Evolutionary conservation across 331 rosid genomes (phyloP).

Genomic region (Quercus tomentella): DNA sequence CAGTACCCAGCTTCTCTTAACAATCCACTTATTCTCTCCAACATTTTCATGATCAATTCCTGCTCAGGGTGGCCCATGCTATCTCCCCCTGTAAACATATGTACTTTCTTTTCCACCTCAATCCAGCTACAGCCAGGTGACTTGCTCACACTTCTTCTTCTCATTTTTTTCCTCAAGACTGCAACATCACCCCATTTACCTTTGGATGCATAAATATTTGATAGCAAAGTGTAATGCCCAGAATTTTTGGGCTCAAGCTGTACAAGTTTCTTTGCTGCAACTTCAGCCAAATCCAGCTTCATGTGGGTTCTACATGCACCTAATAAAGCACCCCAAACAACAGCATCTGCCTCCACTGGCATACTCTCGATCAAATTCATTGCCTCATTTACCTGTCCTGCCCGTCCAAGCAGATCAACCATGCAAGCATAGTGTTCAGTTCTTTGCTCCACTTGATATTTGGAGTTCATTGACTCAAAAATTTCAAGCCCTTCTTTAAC

Average conservation of each 20-base stretch:
- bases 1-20: constrained; percentile 73
- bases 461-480: constrained; percentile 53
- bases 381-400: constrained; percentile 61
- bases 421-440: constrained; percentile 67
- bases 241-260: constrained; percentile 75
- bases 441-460: constrained; percentile 51
- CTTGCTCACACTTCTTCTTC: constrained; percentile 54
- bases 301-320: constrained; percentile 68
- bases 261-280: constrained; percentile 58
- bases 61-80: constrained; percentile 64
- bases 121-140: constrained; percentile 93
- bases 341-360: constrained; percentile 74
- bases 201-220: constrained; percentile 67
- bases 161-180: constrained; percentile 44
- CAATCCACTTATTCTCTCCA: constrained; percentile 58
- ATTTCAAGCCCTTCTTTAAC: constrained; percentile 53
- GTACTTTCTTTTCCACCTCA: constrained; percentile 73
- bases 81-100: constrained; percentile 74
- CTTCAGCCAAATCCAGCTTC: constrained; percentile 64
- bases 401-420: constrained; percentile 80
- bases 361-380: constrained; percentile 49
- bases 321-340: constrained; percentile 67
- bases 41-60: constrained; percentile 45
- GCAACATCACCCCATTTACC: constrained; percentile 71
- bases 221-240: constrained; percentile 67